phyloP scores from a whole-genome alignment of 2,329 filamentous ascomycete genomes.

The Fusarium falciforme region DNA sequence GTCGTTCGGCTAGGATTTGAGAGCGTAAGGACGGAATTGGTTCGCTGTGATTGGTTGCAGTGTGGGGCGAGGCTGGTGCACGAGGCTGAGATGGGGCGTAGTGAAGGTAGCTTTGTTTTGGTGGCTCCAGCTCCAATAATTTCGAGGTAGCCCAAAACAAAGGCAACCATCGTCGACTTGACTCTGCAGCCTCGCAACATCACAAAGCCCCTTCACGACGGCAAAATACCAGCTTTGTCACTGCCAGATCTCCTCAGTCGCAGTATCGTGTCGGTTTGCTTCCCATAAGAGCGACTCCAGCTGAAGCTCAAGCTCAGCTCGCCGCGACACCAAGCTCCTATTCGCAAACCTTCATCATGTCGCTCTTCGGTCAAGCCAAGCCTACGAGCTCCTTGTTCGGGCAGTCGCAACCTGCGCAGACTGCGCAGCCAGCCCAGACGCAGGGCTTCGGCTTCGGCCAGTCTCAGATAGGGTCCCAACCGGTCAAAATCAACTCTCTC shows the following conservation, averaged over 20 bases:
- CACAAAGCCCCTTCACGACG: background rate
- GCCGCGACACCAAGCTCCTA: conserved; percentile 5
- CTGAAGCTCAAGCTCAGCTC: conserved; percentile 30
- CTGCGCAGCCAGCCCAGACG: conserved; percentile 44
- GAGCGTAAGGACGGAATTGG: conserved; percentile 56
- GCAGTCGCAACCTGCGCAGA: conserved; percentile 51
- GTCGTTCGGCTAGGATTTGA: conserved; percentile 49
- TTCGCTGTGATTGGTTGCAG: conserved; percentile 50
- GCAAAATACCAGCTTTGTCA: background rate
- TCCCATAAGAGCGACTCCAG: conserved; percentile 18
- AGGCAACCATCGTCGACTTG: conserved; percentile 19
- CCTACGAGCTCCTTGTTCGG: conserved; percentile 49
- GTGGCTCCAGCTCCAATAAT: conserved; percentile 46
- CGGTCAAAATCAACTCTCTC: conserved; percentile 56
- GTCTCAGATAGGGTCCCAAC: conserved; percentile 47
- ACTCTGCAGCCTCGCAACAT: conserved; percentile 31
- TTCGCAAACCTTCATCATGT: conserved; percentile 41
- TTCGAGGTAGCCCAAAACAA: conserved; percentile 41
- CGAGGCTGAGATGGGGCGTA: conserved; percentile 30
- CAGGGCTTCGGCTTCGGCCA: conserved; percentile 29
- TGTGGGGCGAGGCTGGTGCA: conserved; percentile 47
- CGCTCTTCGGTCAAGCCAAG: conserved; percentile 56
- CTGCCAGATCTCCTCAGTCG: background rate
- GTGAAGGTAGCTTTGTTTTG: conserved; percentile 42
- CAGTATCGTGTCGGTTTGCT: background rate